Percentiles rank a stretch among this genome's conserved stretches.
Conservation (phyloP, 495 filamentous ascomycete genomes). For the Trichoderma asperelloides region DNA sequence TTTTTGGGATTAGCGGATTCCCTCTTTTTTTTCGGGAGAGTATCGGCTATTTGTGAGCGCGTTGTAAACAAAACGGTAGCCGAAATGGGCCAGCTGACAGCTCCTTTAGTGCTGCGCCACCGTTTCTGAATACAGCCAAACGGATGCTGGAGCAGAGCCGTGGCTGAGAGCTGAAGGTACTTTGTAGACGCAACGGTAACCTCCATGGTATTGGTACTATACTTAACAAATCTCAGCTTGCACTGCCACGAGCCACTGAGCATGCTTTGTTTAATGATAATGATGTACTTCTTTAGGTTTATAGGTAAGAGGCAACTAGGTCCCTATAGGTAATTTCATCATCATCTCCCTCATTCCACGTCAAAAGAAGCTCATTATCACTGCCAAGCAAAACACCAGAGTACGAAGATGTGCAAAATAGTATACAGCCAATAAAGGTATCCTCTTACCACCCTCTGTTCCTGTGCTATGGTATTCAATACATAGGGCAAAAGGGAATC, state of each 20-base stretch:
- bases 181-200: too few species aligned
- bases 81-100: too few species aligned
- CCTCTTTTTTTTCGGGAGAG: not conserved
- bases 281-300: too few species aligned
- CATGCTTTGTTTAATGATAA: too few species aligned
- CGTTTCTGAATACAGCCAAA: not conserved
- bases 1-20: not conserved
- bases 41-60: not conserved
- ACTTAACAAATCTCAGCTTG: too few species aligned
- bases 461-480: constrained; percentile 3
- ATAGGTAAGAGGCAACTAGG: too few species aligned
- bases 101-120: too few species aligned
- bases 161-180: not conserved
- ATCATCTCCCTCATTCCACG: too few species aligned
- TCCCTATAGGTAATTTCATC: too few species aligned
- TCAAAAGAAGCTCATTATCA: not conserved
- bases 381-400: not conserved
- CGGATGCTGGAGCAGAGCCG: not conserved
- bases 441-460: not conserved
- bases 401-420: not conserved
- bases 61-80: not conserved
- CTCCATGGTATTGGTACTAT: too few species aligned
- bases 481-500: not conserved
- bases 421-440: not conserved
- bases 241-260: too few species aligned